phyloP scores from a whole-genome alignment of 306 rosid genomes.

The Cucurbita argyrosperma region DNA sequence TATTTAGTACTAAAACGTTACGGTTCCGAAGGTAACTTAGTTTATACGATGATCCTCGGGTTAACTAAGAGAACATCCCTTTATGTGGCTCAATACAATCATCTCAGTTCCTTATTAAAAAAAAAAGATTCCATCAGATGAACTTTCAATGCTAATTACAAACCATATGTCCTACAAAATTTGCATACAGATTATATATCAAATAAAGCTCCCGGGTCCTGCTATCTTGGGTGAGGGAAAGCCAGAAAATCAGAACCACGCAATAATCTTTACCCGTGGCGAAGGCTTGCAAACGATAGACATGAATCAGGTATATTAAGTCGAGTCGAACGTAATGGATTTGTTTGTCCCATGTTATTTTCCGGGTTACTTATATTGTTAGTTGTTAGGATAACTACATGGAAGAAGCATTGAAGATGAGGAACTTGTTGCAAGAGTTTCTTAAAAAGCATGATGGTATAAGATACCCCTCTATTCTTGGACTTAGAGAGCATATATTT shows the following conservation, averaged over 20 bases:
- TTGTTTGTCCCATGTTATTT: background rate
- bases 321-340: background rate
- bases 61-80: too few species aligned
- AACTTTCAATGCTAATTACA: background rate
- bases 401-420: conserved; percentile 98
- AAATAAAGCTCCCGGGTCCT: conserved; percentile 94
- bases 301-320: conserved; percentile 76
- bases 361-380: conserved; percentile 2
- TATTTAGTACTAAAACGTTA: too few species aligned
- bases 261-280: conserved; percentile 87
- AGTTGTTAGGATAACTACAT: conserved; percentile 71
- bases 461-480: conserved; percentile 77
- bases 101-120: too few species aligned
- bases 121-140: too few species aligned
- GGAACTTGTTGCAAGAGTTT: conserved; percentile 88
- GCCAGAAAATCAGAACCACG: conserved; percentile 98
- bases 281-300: conserved; percentile 96
- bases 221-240: conserved; percentile 95
- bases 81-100: too few species aligned
- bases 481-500: conserved; percentile 94
- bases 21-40: too few species aligned
- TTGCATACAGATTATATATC: conserved; percentile 51
- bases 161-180: background rate
- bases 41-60: too few species aligned
- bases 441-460: conserved; percentile 84